Base-by-base conservation (phyloP, 108 stramenopile species). In the Nitzschia putrida region DNA sequence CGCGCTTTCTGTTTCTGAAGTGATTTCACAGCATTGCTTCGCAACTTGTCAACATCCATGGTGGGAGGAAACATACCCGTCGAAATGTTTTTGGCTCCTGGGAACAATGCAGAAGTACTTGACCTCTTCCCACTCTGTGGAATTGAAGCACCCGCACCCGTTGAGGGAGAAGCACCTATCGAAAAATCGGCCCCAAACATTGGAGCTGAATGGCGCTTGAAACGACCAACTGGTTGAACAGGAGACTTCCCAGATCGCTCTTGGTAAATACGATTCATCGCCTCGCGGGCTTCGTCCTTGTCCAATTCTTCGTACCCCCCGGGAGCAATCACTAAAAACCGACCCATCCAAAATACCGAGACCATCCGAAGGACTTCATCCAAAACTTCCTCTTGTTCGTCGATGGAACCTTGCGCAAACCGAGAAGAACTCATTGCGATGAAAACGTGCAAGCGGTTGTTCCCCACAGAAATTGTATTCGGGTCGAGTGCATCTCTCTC, bases 391-490 rank as follows among this genome's bases (percentile, higher is more conserved):
- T 80, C 39, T 23, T 58, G 50, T 42, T 57, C 50, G 54, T 50
- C 45, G 6, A 44, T 43, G 4, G 57, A 37, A 13, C 64, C 66
- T 12, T 51, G 9, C 26, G 57, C 40, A 54, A 59, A 75, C 12
- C 53, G 34, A 9, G 56, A 54, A 12, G 74, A 65, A 42, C 34
- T 25, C 57, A 73, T 59, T 20, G 64, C 72, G 4, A 68, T 38
- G 16, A 75, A 52, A 54, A 75, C 51, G 24, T 75, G 74, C 12
- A 75, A 38, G 11, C 66, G 66, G 61, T 75, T 75, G 47, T 75
- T 75, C 26, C 74, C 74, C 20, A 61, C 59, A 51, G 54, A 64
- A 20, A 40, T 44, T 37, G 63, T 50, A 25, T 66, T 67, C 16
- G 74, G 74, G 58, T 75, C 74, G 7, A 75, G 44, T 16, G 74